Base-by-base conservation (phyloP, 1,284 basidiomycete genomes). In the Cryptococcus depauperatus region DNA sequence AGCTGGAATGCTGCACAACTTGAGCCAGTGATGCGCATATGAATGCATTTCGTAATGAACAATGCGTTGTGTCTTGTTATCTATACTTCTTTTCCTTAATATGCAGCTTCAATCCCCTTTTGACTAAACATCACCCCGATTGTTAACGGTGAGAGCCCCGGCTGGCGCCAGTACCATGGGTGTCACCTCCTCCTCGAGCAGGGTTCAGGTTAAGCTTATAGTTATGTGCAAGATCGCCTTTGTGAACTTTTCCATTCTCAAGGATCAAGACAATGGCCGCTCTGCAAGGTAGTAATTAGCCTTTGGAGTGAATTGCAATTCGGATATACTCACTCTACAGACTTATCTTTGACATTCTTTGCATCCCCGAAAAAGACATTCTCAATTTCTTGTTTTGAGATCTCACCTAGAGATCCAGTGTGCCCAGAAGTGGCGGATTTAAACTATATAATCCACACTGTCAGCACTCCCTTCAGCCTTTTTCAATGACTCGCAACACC, bases 271-370 rank as follows among this genome's bases (percentile, higher is more conserved):
- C 33, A 51, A 69, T 69, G 37, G 64, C 66, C 47, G 64, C 66
- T 42, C 66, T 68, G 50, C 25, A 14, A 18, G 42, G 30, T 5
- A 30, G 23, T 37, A 16, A 14, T 26, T 16, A 29, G 35, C 29
- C 29, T 16, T n/a, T 18, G 19, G 46, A 46, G 26, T 23, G 30
- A 16, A 21, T 9, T 7, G n/a, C 9, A 16, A 5, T n/a, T n/a
- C 14, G 5, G 13, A 39, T 7, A n/a, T 6, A 66, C 66, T 54
- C 56, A 68, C 66, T 69, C 66, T 35, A 58, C 46, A 30, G 58
- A 59, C 59, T 69, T 69, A 54, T 65, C 63, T 55, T 65, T 64
- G 51, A 63, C 53, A 46, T 62, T 58, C 56, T 65, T 66, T 40
- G 61, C 59, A 47, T 66, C 64, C 30, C 58, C 57, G 47, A 69